These are phyloP conservation scores for Polyporus arcularius DNA, from an alignment of 768 basidiomycete genomes.

Conservation along the genomic window DNA sequence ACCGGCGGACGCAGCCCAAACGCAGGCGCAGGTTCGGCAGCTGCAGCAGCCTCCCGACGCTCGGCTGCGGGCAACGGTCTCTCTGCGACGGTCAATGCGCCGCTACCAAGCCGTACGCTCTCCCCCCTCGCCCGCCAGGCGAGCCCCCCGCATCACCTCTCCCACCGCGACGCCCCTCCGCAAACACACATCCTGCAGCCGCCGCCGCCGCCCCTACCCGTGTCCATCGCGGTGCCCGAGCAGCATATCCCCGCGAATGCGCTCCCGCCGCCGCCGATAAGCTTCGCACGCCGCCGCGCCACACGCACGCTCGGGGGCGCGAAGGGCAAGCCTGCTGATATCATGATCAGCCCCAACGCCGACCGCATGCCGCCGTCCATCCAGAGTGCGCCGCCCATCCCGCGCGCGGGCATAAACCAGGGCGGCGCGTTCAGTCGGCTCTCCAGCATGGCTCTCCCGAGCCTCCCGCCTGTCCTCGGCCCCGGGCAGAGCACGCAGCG, in stretches of 20 bases:
- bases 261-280: slow-evolving; percentile 70
- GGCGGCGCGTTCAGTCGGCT: slow-evolving; percentile 43
- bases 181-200: slow-evolving; percentile 19
- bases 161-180: slow-evolving; percentile 32
- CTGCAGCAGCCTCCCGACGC: slow-evolving; percentile 19
- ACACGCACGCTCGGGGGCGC: slow-evolving; percentile 58
- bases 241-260: slow-evolving; percentile 33
- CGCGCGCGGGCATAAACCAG: slow-evolving; percentile 38
- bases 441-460: slow-evolving; percentile 63
- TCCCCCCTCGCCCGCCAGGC: slow-evolving; percentile 35
- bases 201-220: slow-evolving; percentile 19
- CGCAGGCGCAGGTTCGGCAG: slow-evolving; percentile 23
- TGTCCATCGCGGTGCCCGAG: slow-evolving; percentile 27
- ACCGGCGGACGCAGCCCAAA: slow-evolving; percentile 41
- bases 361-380: slow-evolving; percentile 67
- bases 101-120: slow-evolving; percentile 34
- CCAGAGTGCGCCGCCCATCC: slow-evolving; percentile 75
- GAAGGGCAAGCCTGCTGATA: slow-evolving; percentile 74
- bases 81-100: slow-evolving; percentile 15
- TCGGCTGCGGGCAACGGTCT: background rate
- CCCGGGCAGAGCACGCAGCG: slow-evolving; percentile 47
- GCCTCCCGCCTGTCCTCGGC: slow-evolving; percentile 49
- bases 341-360: slow-evolving; percentile 66
- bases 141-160: slow-evolving; percentile 29
- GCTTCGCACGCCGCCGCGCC: slow-evolving; percentile 75